These are phyloP conservation scores for Leccinum subrobustum DNA, from an alignment of 1,284 basidiomycete genomes.

Conservation along the genomic window DNA sequence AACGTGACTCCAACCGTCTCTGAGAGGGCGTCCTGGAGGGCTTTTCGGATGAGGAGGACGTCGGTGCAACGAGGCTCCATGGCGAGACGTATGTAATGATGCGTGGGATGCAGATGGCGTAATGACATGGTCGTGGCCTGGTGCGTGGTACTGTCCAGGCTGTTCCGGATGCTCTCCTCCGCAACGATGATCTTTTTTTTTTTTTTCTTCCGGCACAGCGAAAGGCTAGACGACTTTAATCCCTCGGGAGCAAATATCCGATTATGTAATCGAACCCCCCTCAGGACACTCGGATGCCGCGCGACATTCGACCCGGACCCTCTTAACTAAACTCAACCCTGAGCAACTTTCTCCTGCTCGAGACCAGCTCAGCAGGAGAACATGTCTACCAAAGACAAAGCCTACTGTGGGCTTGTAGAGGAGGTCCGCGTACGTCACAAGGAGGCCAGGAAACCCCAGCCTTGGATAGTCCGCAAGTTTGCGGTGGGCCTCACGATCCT, in stretches of 20 bases:
- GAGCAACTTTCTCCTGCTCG: background rate
- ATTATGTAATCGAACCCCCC: slow-evolving; percentile 24
- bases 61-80: slow-evolving; percentile 35
- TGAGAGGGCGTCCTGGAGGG: slow-evolving; percentile 42
- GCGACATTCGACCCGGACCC: slow-evolving; percentile 14
- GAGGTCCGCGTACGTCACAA: slow-evolving; percentile 17
- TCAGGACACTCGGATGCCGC: slow-evolving; percentile 11
- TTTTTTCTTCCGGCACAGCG: background rate
- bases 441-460: slow-evolving; percentile 32
- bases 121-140: slow-evolving; percentile 12
- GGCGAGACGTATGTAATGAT: slow-evolving; percentile 42
- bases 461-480: slow-evolving; percentile 53
- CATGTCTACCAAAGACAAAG: slow-evolving; percentile 18
- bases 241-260: background rate
- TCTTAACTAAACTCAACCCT: background rate
- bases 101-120: slow-evolving; percentile 21
- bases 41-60: slow-evolving; percentile 39
- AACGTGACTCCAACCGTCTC: slow-evolving; percentile 43
- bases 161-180: background rate
- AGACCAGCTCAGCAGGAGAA: background rate
- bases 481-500: slow-evolving; percentile 42
- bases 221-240: background rate
- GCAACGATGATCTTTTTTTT: background rate
- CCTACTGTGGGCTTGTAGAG: slow-evolving; percentile 32
- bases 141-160: background rate